Evolutionary conservation across 352 stramenopile genomes (phyloP).

Genomic region (Stramenopiles sp.): DNA sequence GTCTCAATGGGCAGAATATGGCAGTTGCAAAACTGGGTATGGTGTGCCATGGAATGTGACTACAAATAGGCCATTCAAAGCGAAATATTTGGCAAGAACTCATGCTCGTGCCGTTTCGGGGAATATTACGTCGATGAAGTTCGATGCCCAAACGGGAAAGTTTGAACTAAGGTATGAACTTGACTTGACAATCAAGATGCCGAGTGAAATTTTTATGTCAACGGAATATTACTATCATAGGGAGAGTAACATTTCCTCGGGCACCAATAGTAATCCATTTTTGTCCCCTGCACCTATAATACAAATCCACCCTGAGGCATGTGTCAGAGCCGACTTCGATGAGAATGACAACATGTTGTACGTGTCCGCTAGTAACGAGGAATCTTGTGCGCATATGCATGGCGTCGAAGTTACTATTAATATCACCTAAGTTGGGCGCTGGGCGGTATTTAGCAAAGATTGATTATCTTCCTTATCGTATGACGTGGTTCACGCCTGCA

Average conservation of each 20-base stretch:
- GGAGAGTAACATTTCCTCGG: neutral
- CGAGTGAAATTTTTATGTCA: constrained; percentile 11
- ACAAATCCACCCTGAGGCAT: too few relatives aligned
- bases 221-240: constrained; percentile 3
- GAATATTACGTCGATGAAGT: constrained; percentile 11
- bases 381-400: too few relatives aligned
- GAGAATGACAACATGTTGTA: too few relatives aligned
- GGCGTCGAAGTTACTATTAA: too few relatives aligned
- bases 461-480: too few relatives aligned
- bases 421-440: too few relatives aligned
- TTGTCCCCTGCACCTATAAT: too few relatives aligned
- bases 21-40: neutral
- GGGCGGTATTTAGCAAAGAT: too few relatives aligned
- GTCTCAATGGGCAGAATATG: neutral
- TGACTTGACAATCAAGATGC: neutral
- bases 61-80: neutral
- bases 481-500: too few relatives aligned
- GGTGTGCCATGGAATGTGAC: neutral
- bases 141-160: neutral
- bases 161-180: neutral
- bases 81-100: constrained; percentile 2
- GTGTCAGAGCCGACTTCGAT: too few relatives aligned
- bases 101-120: neutral
- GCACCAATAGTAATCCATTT: too few relatives aligned
- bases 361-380: too few relatives aligned